Conservation (phyloP, 176 grass and related monocot genomes). For the Ensete ventricosum region DNA sequence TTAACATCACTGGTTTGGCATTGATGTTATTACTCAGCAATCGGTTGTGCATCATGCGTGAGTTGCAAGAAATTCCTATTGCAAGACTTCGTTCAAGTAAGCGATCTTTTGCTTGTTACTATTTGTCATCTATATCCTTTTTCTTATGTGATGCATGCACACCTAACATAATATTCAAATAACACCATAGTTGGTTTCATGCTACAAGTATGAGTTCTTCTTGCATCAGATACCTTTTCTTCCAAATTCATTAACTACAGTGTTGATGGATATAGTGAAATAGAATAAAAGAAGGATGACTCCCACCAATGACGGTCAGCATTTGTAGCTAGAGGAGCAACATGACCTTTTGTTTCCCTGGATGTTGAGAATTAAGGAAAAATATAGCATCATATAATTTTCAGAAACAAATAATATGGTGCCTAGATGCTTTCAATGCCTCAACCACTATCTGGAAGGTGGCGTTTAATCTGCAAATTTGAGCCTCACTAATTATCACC, state of each 20-base stretch:
- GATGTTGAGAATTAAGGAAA: background rate
- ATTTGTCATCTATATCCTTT: background rate
- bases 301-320: background rate
- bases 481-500: background rate
- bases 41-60: conserved; percentile 66
- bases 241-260: background rate
- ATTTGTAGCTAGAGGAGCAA: background rate
- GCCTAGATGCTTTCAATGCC: background rate
- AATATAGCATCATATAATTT: background rate
- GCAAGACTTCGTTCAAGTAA: conserved; percentile 81
- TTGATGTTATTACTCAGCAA: conserved; percentile 75
- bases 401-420: background rate
- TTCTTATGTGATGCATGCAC: background rate
- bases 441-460: background rate
- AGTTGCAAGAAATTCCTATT: conserved; percentile 80
- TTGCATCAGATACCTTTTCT: background rate
- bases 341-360: background rate
- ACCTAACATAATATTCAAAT: background rate
- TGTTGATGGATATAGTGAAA: background rate
- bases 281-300: background rate
- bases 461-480: background rate
- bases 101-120: conserved; percentile 5
- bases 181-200: background rate
- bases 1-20: conserved; percentile 67
- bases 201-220: background rate